Percentiles rank a stretch among this genome's conserved stretches.
These are phyloP conservation scores for Claviceps sp. DNA, from an alignment of 2,329 filamentous ascomycete species.

Conservation along the genomic window DNA sequence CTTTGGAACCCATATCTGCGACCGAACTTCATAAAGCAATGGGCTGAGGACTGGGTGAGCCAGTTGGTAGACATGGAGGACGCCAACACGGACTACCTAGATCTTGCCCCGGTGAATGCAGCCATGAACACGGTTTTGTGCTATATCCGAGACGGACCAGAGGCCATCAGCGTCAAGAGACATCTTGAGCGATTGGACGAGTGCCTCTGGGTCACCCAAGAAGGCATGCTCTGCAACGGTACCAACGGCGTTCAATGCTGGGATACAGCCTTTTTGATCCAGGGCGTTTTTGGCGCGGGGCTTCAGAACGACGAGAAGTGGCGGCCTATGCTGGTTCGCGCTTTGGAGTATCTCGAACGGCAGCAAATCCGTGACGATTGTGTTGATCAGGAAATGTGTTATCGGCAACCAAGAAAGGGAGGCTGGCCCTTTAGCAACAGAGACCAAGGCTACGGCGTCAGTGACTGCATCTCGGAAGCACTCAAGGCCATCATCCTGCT, in stretches of 20 bases:
- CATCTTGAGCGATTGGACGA: slow-evolving; percentile 76
- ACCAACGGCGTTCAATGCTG: slow-evolving; percentile 97
- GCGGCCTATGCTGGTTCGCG: slow-evolving; percentile 70
- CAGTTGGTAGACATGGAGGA: slow-evolving; percentile 83
- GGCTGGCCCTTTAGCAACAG: slow-evolving; percentile 94
- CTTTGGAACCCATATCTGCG: slow-evolving; percentile 73
- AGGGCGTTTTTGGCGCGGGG: slow-evolving; percentile 59
- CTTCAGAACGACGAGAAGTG: slow-evolving; percentile 66
- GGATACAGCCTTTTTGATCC: slow-evolving; percentile 87
- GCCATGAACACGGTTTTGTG: slow-evolving; percentile 83
- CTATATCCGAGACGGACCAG: slow-evolving; percentile 72
- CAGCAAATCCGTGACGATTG: slow-evolving; percentile 86
- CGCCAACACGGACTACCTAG: slow-evolving; percentile 76
- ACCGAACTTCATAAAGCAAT: slow-evolving; percentile 47
- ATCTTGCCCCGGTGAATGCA: slow-evolving; percentile 78
- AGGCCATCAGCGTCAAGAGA: slow-evolving; percentile 54
- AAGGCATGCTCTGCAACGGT: slow-evolving; percentile 89
- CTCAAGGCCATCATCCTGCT: slow-evolving; percentile 76
- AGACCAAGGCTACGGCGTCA: slow-evolving; percentile 87
- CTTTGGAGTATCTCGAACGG: slow-evolving; percentile 72
- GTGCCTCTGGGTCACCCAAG: slow-evolving; percentile 79
- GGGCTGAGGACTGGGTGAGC: slow-evolving; percentile 70
- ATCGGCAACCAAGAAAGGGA: slow-evolving; percentile 82
- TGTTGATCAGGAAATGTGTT: slow-evolving; percentile 63
- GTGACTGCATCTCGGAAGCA: slow-evolving; percentile 85